Base-by-base conservation (phyloP, 805 yeast genomes). In the Yarrowia divulgata region DNA sequence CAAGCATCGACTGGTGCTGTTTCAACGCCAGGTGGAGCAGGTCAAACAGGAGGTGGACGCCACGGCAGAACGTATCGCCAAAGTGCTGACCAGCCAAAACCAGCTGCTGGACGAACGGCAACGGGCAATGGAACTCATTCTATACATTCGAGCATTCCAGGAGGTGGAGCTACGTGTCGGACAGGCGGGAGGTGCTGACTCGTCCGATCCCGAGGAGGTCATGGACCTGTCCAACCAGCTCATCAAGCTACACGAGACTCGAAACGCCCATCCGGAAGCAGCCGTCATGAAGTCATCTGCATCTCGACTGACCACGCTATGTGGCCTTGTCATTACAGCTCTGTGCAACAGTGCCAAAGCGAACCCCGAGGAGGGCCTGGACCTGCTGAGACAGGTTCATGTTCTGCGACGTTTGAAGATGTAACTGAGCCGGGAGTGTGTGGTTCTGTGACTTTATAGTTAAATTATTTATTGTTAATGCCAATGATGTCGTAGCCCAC, bases 1-100 rank as follows among this genome's bases (percentile, higher is more conserved):
- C 32, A 48, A 48, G n/a, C 48, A 63, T 9, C 45, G 68, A 8
- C 19, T 63, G 55, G 57, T 48, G 14, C 46, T 63, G n/a, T 63
- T 63, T n/a, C 55, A 49, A 12, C 68, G 68, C 23, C 68, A 63
- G 37, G 68, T 63, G 16, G 68, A 63, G 19, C 55, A 48, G 57
- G 68, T 60, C n/a, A 60, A 60, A 18, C 18, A 60, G 35, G 66
- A 60, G 19, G 66, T 60, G 10, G 66, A 60, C 14, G 66, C 19
- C 10, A 45, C 66, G n/a, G 66, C 66, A 34, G 52, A 60, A 32
- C 42, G 66, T 1, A 60, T 45, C 13, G 52, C 52, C n/a, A 34
- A 32, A 43, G 66, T 60, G 8, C 18, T 60, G 43, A 43, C 42
- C 6, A 60, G 66, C 66, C 66, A 60, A 7, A 60, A 32, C 35